Conservation (phyloP, 345 rosid species). For the Melaleuca quinquenervia region DNA sequence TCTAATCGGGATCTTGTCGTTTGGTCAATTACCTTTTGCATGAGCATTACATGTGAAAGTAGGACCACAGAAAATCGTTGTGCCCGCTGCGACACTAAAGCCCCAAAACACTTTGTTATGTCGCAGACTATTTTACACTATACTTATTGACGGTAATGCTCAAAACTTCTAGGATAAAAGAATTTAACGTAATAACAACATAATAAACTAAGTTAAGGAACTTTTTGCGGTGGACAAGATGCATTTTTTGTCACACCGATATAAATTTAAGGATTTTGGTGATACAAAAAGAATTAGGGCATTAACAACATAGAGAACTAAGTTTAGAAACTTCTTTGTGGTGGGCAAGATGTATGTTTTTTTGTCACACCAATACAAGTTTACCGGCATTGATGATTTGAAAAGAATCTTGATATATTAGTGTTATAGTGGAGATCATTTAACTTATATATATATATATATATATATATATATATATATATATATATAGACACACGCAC, state of each 20-base stretch:
- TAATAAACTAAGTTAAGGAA: too few relatives aligned
- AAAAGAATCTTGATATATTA: not conserved
- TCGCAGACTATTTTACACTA: not conserved
- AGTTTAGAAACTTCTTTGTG: not conserved
- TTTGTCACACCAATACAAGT: not conserved
- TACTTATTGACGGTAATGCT: not conserved
- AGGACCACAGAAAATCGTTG: not conserved
- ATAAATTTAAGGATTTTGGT: too few relatives aligned
- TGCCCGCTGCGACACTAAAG: not conserved
- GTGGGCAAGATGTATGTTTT: not conserved
- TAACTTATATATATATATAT: not conserved
- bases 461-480: not conserved
- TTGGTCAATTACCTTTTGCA: not conserved
- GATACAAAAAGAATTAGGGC: not conserved
- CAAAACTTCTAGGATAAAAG: too few relatives aligned
- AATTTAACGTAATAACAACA: too few relatives aligned
- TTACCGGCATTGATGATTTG: not conserved
- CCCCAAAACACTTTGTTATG: not conserved
- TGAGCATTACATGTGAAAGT: not conserved
- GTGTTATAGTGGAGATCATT: not conserved
- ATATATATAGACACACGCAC: too few relatives aligned
- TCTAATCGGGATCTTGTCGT: not conserved
- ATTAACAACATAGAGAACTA: not conserved
- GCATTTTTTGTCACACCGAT: too few relatives aligned
- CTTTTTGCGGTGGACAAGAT: too few relatives aligned